Evolutionary conservation across 1,284 basidiomycete species (phyloP), one percentile per base, ranked within the genome.

Genomic region (Cutaneotrichosporon sp.): DNA sequence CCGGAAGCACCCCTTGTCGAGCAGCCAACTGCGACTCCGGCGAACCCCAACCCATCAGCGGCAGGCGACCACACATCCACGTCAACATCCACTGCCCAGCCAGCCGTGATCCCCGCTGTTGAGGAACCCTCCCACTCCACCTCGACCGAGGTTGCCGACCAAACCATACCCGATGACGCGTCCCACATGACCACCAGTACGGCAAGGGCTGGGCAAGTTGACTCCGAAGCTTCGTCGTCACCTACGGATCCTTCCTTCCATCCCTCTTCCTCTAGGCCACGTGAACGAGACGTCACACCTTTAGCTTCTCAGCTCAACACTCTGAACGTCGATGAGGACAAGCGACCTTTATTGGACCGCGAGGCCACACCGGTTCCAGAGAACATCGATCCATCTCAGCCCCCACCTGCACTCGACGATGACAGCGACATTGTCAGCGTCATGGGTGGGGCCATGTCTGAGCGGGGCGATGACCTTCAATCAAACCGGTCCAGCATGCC

Each of bases 361-460:
- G 47, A 49, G 16, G 27, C 49, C 16, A 44, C 49, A 19, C 49
- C 49, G 1, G 46, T 38, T 6, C 35, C 46, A 3, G 42, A 37
- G 14, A 24, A 19, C 16, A 11, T 17, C n/a, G 51, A 42, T 39
- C 2, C 12, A 11, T 29, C 32, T 4, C 48, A 49, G 16, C 48
- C 39, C 1, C n/a, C 48, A 2, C 48, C 48, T n/a, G 48, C 48
- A 0, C 47, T 59, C 10, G 53, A 59, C 39, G 53, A 59, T 38
- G 46, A 52, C 44, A 50, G 47, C 19, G 57, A 59, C 29, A 51
- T 59, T 14, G 57, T 59, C 33, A 59, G 57, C 48, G 29, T 58
- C 10, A 20, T 42, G 12, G 37, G 29, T 24, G 53, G 44, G 5
- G 33, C 51, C 5, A 10, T 19, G 9, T 45, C 44, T n/a, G 43